Evolutionary conservation across 1,284 basidiomycete genomes (phyloP), one percentile per base, ranked within the genome.

Genomic region (Ustilago trichophora): DNA sequence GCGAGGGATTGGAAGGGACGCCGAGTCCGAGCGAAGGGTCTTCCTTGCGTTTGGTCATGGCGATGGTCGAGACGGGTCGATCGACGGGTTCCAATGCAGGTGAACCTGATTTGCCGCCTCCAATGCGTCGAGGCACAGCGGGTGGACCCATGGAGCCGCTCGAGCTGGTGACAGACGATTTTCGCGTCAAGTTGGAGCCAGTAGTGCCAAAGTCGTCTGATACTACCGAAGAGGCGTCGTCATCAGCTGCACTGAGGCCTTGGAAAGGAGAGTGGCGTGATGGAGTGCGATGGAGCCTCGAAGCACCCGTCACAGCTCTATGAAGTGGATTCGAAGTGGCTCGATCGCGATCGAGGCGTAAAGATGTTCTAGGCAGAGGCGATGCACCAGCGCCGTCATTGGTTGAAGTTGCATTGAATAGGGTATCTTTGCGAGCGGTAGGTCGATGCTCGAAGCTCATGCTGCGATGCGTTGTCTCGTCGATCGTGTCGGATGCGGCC

Each of bases 141-240:
- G 67, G 67, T n/a, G 67, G 67, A 29, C 67, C 67, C 67, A 70
- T 70, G 36, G 67, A 70, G 3, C 67, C 57, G 41, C 38, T 57
- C 10, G 67, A 65, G 57, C 56, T 65, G 29, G 67, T 52, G 37
- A 65, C 57, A 41, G 67, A 70, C 29, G 51, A 56, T 43, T 70
- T 70, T 47, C 67, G 67, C 11, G 62, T 70, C 18, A 70, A 29
- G 13, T 46, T 65, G 37, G 59, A 69, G 31, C 44, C 55, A 7
- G 52, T 46, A 12, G 55, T 56, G 11, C 40, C 49, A 18, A 69
- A 10, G 31, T 64, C 66, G 16, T 69, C 66, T 6, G 66, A 69
- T 3, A 48, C 51, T 15, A 54, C 35, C 1, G 59, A 69, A 7
- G 59, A 63, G 7, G 55, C 49, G 22, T 69, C 66, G 43, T 64